Base-by-base conservation (phyloP, 768 basidiomycete genomes). In the Dacryopinax primogenitus region DNA sequence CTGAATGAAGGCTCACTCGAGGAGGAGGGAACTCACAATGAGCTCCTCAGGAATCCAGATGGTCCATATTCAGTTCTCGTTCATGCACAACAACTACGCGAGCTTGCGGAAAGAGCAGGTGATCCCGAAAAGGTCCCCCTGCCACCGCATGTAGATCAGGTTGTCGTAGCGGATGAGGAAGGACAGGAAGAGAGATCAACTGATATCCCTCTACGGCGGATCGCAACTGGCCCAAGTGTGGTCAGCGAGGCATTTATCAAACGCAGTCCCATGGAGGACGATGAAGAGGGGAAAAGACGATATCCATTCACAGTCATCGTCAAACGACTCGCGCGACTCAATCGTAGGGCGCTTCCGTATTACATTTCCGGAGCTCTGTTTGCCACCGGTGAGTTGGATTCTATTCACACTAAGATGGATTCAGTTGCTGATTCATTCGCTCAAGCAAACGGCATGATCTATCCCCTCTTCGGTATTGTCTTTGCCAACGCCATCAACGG, bases 181-280 rank as follows among this genome's bases (percentile, higher is more conserved):
- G n/a, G n/a, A n/a, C n/a, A n/a, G n/a, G n/a, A n/a, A n/a, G n/a
- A n/a, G n/a, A n/a, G n/a, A n/a, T n/a, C n/a, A n/a, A n/a, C 85
- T 68, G 86, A 88, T 68, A 73, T 86, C 39, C 84, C 86, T 28
- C 82, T 88, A 28, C 80, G 79, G 26, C 76, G 79, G 63, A 86
- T 84, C 1, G 78, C 79, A 15, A 58, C 51, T 30, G 67, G 62
- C 18, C 83, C 79, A 18, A 87, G 86, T 0, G 76, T 88, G 21
- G 83, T 84, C 4, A 86, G 84, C 66, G 84, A 86, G 71, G 82
- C 88, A 58, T 73, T 86, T 11, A 81, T 82, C 72, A 77, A 84
- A 74, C 63, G 64, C 13, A 26, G 36, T 2, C 79, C 75, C 64
- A 74, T 11, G 30, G 73, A 26, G 2, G 26, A 23, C 26, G 51